Percentiles rank a stretch among this genome's conserved stretches.
phyloP scores from a whole-genome alignment of 2,329 filamentous ascomycete genomes.

The Arachnomyces sp. region DNA sequence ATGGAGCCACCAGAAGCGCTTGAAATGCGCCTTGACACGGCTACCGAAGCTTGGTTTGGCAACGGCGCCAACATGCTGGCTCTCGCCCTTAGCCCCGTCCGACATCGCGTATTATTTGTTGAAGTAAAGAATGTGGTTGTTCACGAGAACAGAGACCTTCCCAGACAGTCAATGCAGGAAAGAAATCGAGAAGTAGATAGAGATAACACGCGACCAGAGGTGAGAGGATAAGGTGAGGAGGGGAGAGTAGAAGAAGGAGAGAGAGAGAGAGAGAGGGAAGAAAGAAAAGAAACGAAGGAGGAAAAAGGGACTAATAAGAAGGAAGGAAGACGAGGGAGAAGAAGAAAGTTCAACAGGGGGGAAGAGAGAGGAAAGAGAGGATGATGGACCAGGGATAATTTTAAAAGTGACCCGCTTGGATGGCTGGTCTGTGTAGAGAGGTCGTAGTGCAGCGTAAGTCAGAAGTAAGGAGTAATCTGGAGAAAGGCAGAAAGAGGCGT shows the following conservation, averaged over 20 bases:
- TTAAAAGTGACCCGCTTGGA: too few relatives aligned
- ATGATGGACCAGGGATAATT: too few relatives aligned
- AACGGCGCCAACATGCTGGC: not conserved
- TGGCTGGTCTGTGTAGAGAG: too few relatives aligned
- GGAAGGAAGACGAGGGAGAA: constrained; percentile 16
- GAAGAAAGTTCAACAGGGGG: constrained; percentile 9
- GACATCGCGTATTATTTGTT: constrained; percentile 3
- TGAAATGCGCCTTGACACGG: constrained; percentile 26
- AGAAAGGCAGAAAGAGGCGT: too few relatives aligned
- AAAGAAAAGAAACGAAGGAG: not conserved
- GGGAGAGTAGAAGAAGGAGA: constrained; percentile 7
- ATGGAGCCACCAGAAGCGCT: constrained; percentile 48
- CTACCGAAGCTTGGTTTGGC: constrained; percentile 20
- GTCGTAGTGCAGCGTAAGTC: too few relatives aligned
- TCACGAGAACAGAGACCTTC: constrained; percentile 2
- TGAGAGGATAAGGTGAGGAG: constrained; percentile 4
- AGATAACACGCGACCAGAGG: not conserved
- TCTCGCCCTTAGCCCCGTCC: constrained; percentile 5
- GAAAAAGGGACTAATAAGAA: constrained; percentile 4
- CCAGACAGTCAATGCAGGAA: not conserved
- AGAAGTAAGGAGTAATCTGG: too few relatives aligned
- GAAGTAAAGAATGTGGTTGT: constrained; percentile 1
- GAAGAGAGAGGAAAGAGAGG: too few relatives aligned
- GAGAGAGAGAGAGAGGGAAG: constrained; percentile 6
- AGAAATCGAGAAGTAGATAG: too few relatives aligned